phyloP scores from a whole-genome alignment of 1,139 yeast genomes.

The Diutina ranongensis region DNA sequence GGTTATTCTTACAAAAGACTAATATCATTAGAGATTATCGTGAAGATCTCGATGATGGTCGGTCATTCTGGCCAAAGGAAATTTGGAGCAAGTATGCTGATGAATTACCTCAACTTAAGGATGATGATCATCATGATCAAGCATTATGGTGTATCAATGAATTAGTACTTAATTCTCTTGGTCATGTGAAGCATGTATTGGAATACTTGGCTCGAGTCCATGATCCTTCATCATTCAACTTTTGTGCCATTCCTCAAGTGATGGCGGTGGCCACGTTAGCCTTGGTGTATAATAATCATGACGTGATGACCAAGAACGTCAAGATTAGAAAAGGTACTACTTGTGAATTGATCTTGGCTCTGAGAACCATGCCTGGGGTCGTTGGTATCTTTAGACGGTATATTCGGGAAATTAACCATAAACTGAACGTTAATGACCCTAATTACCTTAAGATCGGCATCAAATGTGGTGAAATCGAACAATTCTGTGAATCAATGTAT shows the following conservation, averaged over 20 bases:
- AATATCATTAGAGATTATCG: slow-evolving; percentile 92
- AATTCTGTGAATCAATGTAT: slow-evolving; percentile 65
- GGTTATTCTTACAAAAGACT: slow-evolving; percentile 86
- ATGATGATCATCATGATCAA: slow-evolving; percentile 25
- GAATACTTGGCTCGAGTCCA: slow-evolving; percentile 64
- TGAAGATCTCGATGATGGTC: slow-evolving; percentile 85
- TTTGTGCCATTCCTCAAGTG: slow-evolving; percentile 96
- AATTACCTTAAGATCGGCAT: slow-evolving; percentile 77
- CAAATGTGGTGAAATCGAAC: slow-evolving; percentile 79
- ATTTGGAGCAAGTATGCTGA: slow-evolving; percentile 78
- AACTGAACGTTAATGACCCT: slow-evolving; percentile 73
- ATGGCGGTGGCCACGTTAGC: slow-evolving; percentile 96
- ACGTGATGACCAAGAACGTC: slow-evolving; percentile 58
- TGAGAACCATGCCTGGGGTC: slow-evolving; percentile 69
- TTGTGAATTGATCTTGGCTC: slow-evolving; percentile 58
- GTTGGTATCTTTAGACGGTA: slow-evolving; percentile 65
- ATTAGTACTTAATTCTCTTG: slow-evolving; percentile 67
- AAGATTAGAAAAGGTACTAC: slow-evolving; percentile 94
- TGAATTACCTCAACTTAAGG: slow-evolving; percentile 45
- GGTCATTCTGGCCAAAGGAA: slow-evolving; percentile 95
- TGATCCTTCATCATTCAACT: slow-evolving; percentile 77
- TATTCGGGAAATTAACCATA: slow-evolving; percentile 65
- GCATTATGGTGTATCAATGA: slow-evolving; percentile 76
- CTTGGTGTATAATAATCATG: slow-evolving; percentile 70
- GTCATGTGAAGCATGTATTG: slow-evolving; percentile 69